phyloP scores from a whole-genome alignment of 306 rosid species.

The Ammopiptanthus mongolicus region DNA sequence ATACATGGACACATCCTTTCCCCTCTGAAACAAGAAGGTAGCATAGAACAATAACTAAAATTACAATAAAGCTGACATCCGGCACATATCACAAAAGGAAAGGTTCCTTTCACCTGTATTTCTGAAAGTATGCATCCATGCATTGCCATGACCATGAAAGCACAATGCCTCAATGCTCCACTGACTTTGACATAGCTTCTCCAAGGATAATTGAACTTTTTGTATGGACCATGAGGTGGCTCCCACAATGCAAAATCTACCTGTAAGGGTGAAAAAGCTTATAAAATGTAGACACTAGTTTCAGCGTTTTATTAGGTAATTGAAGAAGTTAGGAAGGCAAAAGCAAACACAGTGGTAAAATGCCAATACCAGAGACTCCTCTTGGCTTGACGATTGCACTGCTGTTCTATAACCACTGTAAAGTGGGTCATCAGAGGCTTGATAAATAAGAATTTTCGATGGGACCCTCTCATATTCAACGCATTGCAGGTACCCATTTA shows the following conservation, averaged over 20 bases:
- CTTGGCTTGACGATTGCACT: slow-evolving; percentile 64
- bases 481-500: slow-evolving; percentile 57
- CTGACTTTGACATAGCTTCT: slow-evolving; percentile 52
- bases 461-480: slow-evolving; percentile 66
- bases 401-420: slow-evolving; percentile 73
- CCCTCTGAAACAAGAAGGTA: too few species aligned
- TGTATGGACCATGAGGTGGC: slow-evolving; percentile 80
- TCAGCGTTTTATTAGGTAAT: neutral
- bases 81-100: neutral
- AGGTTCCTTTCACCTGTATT: slow-evolving; percentile 52
- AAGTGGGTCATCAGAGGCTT: slow-evolving; percentile 73
- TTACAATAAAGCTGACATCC: neutral
- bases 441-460: slow-evolving; percentile 64
- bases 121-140: slow-evolving; percentile 83
- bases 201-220: slow-evolving; percentile 63
- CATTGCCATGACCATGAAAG: slow-evolving; percentile 82
- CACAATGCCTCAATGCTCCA: slow-evolving; percentile 80
- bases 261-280: slow-evolving; percentile 25
- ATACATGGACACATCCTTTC: neutral
- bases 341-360: neutral
- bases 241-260: slow-evolving; percentile 76
- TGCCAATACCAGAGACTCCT: slow-evolving; percentile 60
- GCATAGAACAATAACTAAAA: neutral
- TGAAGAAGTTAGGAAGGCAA: neutral
- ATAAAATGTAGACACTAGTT: neutral